phyloP scores from a whole-genome alignment of 2,329 filamentous ascomycete genomes.

The Beauveria sp. region DNA sequence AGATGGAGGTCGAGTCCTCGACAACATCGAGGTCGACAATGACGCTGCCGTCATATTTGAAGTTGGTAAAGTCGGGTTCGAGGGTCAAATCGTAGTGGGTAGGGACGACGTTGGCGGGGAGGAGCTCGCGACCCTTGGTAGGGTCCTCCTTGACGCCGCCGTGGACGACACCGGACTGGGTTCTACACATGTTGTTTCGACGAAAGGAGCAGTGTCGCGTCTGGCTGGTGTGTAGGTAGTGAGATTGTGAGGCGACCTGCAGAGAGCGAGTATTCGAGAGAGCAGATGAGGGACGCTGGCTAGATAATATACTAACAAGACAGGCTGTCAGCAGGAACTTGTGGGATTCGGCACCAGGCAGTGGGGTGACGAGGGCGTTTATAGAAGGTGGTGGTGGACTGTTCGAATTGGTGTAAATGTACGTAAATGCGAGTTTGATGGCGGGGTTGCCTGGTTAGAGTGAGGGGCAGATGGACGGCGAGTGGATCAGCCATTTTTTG shows the following conservation, averaged over 20 bases:
- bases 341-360: background rate
- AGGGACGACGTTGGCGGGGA: constrained; percentile 90
- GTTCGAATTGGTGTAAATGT: background rate
- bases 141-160: constrained; percentile 23
- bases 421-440: background rate
- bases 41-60: constrained; percentile 79
- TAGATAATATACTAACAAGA: constrained; percentile 1
- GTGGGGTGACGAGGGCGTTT: constrained; percentile 4
- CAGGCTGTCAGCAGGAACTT: constrained; percentile 6
- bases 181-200: constrained; percentile 62
- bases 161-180: constrained; percentile 26
- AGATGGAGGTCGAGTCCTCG: constrained; percentile 76
- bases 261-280: background rate
- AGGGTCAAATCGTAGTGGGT: constrained; percentile 84
- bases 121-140: constrained; percentile 58
- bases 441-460: background rate
- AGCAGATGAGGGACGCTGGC: background rate
- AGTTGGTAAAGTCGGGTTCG: constrained; percentile 82
- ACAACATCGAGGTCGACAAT: constrained; percentile 80
- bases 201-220: constrained; percentile 65
- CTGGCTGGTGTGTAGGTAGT: constrained; percentile 13
- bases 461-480: background rate
- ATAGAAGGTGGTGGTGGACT: constrained; percentile 3
- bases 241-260: background rate
- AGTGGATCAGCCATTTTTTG: background rate